Conservation (phyloP, 2,329 filamentous ascomycete species). For the Ambrosiella beaveri region DNA sequence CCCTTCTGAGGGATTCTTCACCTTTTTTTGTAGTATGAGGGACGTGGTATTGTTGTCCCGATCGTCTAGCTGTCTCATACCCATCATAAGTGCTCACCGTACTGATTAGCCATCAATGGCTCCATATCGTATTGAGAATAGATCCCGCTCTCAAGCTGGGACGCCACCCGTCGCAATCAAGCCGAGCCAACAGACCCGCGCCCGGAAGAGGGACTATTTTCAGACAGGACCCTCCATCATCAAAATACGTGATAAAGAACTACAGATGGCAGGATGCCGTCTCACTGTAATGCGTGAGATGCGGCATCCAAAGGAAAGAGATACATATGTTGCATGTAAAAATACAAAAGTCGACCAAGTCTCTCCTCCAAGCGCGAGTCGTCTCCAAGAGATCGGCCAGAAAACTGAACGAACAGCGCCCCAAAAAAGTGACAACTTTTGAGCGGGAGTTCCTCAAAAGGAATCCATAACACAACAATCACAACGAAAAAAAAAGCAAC, state of each 20-base stretch:
- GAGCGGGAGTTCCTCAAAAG: slow-evolving; percentile 1
- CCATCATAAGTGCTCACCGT: neutral
- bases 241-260: neutral
- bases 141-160: neutral
- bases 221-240: neutral
- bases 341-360: neutral
- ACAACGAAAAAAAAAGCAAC: neutral
- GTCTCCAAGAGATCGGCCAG: slow-evolving; percentile 8
- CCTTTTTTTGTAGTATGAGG: neutral
- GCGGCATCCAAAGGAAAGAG: neutral
- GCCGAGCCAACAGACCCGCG: neutral
- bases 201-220: neutral
- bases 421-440: slow-evolving; percentile 2
- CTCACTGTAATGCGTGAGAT: neutral
- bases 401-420: neutral
- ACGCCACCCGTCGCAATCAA: neutral
- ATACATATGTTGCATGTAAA: neutral
- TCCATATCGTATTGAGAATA: neutral
- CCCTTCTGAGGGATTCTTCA: neutral
- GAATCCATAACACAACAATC: neutral
- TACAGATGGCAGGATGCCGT: neutral
- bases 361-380: slow-evolving; percentile 5
- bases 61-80: neutral
- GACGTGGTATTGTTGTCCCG: neutral
- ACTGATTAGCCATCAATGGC: neutral